Evolutionary conservation across 169 alveolate genomes (phyloP), one percentile per base, ranked within the genome.

Genomic region (Plasmodium billcollinsi): DNA sequence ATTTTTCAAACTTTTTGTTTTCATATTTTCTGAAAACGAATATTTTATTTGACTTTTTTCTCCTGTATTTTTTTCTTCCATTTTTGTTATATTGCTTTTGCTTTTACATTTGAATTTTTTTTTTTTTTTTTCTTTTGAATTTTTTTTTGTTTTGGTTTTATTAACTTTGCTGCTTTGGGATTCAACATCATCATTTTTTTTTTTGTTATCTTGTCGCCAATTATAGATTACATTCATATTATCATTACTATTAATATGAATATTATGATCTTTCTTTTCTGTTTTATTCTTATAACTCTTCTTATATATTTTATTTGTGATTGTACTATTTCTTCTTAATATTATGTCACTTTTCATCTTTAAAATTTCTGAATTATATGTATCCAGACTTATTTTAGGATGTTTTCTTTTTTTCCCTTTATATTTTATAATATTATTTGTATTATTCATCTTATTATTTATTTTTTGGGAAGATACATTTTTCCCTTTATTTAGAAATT

Each of bases 281-380:
- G n/a, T 56, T 33, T 24, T 29, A 9, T 59, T 59, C n/a, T 59
- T 71, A 33, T 15, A 29, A 8, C 50, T 14, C 21, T 43, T 71
- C 20, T 15, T 71, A 39, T 59, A 45, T 71, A 47, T 71, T 73
- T 47, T 63, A n/a, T 43, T 73, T 73, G 26, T 59, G 39, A 69
- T 26, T 47, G 71, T 20, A 24, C 29, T 78, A 21, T 58, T 58
- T 54, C 56, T 76, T 69, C 65, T 50, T 70, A 76, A 52, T 56
- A 18, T 33, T 63, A 63, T n/a, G 11, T 63, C 89, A 20, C 50
- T 65, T 59, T 78, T 78, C 67, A 65, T 52, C 18, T 58, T 78
- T 61, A 78, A 66, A 20, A 50, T 47, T 43, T 78, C 89, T 29
- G 89, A 78, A 52, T 78, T 59, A 43, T 29, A 54, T 24, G 89